Conservation (phyloP, 2,329 filamentous ascomycete genomes). For the Mollisia scopiformis region DNA sequence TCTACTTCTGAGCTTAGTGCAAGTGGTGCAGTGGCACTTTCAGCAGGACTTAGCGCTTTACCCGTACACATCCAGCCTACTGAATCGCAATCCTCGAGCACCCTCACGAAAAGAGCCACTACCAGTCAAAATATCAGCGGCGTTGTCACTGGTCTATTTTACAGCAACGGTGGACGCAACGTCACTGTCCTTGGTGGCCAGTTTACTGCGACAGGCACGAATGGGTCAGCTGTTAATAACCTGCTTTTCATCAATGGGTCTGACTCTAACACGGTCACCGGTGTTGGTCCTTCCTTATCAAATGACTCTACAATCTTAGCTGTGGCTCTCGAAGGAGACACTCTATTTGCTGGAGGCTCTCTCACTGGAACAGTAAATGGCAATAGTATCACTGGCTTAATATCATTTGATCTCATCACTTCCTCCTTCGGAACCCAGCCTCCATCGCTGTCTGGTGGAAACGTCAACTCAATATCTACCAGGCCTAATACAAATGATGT, state of each 20-base stretch:
- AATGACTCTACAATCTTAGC: conserved; percentile 75
- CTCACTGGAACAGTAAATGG: conserved; percentile 72
- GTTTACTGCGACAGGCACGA: conserved; percentile 71
- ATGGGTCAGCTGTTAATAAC: conserved; percentile 77
- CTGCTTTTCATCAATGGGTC: conserved; percentile 80
- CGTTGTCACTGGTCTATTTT: conserved; percentile 79
- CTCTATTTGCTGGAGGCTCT: conserved; percentile 81
- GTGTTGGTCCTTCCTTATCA: conserved; percentile 68
- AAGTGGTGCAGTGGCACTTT: conserved; percentile 71
- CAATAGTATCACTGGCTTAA: conserved; percentile 68
- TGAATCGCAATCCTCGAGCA: conserved; percentile 38
- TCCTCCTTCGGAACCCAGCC: conserved; percentile 72
- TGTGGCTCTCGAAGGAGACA: conserved; percentile 66
- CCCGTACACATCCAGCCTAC: conserved; percentile 57
- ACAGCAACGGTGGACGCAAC: conserved; percentile 70
- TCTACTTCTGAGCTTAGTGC: conserved; percentile 74
- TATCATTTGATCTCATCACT: conserved; percentile 76
- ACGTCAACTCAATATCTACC: conserved; percentile 76
- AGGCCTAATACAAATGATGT: conserved; percentile 73
- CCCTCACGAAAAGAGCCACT: conserved; percentile 49
- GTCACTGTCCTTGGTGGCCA: conserved; percentile 87
- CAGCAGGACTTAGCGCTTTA: conserved; percentile 54
- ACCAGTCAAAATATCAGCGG: conserved; percentile 57
- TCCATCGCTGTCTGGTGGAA: conserved; percentile 70
- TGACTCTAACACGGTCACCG: conserved; percentile 67